Base-by-base conservation (phyloP, 805 yeast genomes). In the Metschnikowia chrysomelidarum region DNA sequence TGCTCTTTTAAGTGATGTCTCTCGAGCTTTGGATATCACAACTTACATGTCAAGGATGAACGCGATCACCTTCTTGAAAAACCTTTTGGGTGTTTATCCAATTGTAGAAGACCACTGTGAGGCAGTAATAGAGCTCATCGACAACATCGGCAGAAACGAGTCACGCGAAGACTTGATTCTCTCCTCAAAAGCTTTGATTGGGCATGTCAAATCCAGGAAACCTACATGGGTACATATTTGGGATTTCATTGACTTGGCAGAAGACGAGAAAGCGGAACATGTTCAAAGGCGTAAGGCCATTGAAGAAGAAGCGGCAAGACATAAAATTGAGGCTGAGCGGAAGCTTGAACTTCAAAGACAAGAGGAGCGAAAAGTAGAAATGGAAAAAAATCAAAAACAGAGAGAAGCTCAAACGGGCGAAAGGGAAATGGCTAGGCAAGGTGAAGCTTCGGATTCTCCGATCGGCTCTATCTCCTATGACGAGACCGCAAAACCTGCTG, bases 11-110 rank as follows among this genome's bases (percentile, higher is more conserved):
- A 55, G 59, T 2, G 75, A 72, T 19, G 44, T 80, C 7, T 45
- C 56, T 7, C 45, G 54, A 2, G 65, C 79, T 4, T 59, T 82
- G 27, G 50, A 55, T 13, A 70, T 75, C 5, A 56, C 62, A 3
- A 82, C 82, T 36, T 89, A 87, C 55, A 82, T 85, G 77, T 79
- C 84, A 2, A 72, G 93, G 34, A 75, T 88, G 36, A 89, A 88
- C 58, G 76, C 87, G 3, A 84, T 88, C 40, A 82, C 85, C 1
- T 76, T 87, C 48, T 64, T 88, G 64, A 86, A 82, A 53, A 78
- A 78, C 46, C 59, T 82, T 27, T 60, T 81, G 13, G 70, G 72
- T 2, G 69, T 73, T 11, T 87, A 77, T 53, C 95, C 96, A 0
- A 62, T 70, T 8, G 73, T 85, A 10, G 79, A 78, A 33, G 78